phyloP scores from a whole-genome alignment of 2,329 filamentous ascomycete species.

The Triangularia setosa region DNA sequence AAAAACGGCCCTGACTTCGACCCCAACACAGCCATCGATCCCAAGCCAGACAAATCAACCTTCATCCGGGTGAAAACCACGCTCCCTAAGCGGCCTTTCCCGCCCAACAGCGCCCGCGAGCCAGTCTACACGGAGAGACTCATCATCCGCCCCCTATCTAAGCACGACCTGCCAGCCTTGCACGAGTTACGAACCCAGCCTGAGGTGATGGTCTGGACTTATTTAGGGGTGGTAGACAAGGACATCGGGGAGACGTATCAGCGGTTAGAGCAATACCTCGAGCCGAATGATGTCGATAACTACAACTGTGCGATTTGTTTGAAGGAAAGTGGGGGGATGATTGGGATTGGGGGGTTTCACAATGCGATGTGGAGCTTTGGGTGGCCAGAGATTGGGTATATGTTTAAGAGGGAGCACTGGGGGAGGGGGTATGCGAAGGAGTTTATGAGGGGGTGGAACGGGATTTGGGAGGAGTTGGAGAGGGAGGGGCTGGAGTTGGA shows the following conservation, averaged over 20 bases:
- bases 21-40: not conserved
- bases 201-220: constrained; percentile 61
- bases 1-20: not conserved
- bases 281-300: constrained; percentile 46
- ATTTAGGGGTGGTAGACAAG: constrained; percentile 38
- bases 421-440: constrained; percentile 55
- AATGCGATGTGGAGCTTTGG: constrained; percentile 35
- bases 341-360: constrained; percentile 48
- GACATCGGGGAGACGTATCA: constrained; percentile 41
- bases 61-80: constrained; percentile 46
- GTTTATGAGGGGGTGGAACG: constrained; percentile 46
- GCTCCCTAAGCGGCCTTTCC: constrained; percentile 41
- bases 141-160: constrained; percentile 47
- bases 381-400: constrained; percentile 59
- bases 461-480: constrained; percentile 47
- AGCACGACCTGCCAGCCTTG: constrained; percentile 48
- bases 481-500: constrained; percentile 41
- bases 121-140: constrained; percentile 51
- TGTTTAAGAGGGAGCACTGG: constrained; percentile 52
- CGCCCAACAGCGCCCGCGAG: constrained; percentile 36
- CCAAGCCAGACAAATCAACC: constrained; percentile 16
- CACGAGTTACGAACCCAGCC: constrained; percentile 52
- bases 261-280: constrained; percentile 40
- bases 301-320: constrained; percentile 56
- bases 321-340: constrained; percentile 44